Evolutionary conservation across 805 yeast genomes (phyloP).

Genomic region (Metschnikowia reukaufii): DNA sequence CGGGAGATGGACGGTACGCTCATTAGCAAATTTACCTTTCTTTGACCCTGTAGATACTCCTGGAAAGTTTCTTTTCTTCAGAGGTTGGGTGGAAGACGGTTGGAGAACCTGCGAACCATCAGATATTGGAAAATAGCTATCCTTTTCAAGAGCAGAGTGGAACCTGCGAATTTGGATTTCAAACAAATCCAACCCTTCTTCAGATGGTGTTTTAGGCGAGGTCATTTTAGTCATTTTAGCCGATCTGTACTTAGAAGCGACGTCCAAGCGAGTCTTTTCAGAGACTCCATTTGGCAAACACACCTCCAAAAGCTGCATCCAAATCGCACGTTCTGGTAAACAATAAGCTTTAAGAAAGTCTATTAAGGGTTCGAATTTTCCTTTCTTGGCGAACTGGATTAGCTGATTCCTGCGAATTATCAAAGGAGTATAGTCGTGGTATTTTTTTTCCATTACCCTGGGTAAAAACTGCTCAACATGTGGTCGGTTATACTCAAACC

Average conservation of each 20-base stretch:
- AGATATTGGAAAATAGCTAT: background rate
- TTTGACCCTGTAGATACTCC: background rate
- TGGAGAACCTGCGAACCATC: background rate
- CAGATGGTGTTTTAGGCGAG: background rate
- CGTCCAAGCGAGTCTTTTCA: background rate
- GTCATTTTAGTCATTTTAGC: background rate
- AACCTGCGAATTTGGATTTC: background rate
- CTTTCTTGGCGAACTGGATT: background rate
- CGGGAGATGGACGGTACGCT: background rate
- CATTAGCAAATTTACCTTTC: background rate
- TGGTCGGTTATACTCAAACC: no score
- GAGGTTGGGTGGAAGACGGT: background rate
- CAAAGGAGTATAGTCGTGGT: background rate
- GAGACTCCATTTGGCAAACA: background rate
- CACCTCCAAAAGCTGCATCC: background rate
- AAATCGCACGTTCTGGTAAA: background rate
- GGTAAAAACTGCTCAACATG: no score
- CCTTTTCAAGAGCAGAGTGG: background rate
- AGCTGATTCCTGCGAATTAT: background rate
- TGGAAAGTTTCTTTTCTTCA: background rate
- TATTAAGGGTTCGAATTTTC: background rate
- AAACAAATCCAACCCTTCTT: background rate
- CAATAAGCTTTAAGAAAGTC: background rate
- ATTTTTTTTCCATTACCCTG: no score
- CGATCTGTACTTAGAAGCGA: background rate